Conservation (phyloP, 345 rosid genomes). For the Corymbia maculata region DNA sequence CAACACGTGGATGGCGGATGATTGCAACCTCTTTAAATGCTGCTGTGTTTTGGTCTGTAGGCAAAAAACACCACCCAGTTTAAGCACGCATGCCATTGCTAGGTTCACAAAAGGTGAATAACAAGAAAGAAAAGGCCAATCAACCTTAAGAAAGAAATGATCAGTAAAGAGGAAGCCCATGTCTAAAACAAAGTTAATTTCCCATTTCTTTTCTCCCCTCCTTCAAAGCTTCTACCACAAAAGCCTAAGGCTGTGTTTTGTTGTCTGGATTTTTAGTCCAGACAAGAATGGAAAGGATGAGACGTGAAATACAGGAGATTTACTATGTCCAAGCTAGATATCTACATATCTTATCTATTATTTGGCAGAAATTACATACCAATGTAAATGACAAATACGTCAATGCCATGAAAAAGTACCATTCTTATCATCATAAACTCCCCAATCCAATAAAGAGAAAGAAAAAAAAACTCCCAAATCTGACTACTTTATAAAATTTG, state of each 20-base stretch:
- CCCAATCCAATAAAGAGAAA: not conserved
- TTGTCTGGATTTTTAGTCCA: not conserved
- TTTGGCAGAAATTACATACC: not conserved
- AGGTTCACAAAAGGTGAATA: not conserved
- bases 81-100: not conserved
- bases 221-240: not conserved
- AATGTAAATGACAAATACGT: not conserved
- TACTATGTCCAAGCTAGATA: not conserved
- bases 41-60: constrained; percentile 82
- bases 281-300: not conserved
- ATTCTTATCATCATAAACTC: not conserved
- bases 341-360: not conserved
- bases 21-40: constrained; percentile 97
- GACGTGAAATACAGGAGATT: not conserved
- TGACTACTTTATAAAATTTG: not conserved
- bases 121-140: not conserved
- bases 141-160: not conserved
- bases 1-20: constrained; percentile 86
- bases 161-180: not conserved
- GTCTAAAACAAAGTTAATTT: not conserved
- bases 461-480: not conserved
- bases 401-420: not conserved
- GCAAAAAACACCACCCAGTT: not conserved
- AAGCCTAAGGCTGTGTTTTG: not conserved
- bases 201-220: not conserved